Percentiles rank a stretch among this genome's conserved stretches.
Evolutionary conservation across 805 yeast genomes (phyloP).

Genomic region (Schwanniomyces yamadae): DNA sequence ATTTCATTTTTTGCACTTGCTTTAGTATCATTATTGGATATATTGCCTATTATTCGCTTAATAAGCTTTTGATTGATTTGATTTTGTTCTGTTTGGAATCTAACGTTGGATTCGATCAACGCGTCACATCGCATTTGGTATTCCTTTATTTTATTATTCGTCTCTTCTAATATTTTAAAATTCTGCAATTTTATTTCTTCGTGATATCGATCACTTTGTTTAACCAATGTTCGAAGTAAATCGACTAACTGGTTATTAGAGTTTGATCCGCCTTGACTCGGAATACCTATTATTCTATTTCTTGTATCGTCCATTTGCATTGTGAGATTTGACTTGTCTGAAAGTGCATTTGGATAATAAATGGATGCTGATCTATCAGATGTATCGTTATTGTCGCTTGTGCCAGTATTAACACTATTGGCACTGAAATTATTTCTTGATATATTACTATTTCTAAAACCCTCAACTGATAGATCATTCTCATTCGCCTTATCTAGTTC

Average conservation of each 20-base stretch:
- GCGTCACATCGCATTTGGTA: slow-evolving; percentile 7
- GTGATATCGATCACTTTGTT: slow-evolving; percentile 3
- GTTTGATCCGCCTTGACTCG: neutral
- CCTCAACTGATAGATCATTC: too few relatives aligned
- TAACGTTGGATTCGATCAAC: slow-evolving; percentile 8
- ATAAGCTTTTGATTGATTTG: slow-evolving; percentile 12
- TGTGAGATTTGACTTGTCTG: too few relatives aligned
- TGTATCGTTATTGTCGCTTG: neutral
- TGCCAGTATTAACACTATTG: neutral
- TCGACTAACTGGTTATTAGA: neutral
- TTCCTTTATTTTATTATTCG: slow-evolving; percentile 5
- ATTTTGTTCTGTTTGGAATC: slow-evolving; percentile 11
- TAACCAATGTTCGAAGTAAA: slow-evolving; percentile 8
- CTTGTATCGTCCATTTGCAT: too few relatives aligned
- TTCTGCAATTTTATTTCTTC: slow-evolving; percentile 9
- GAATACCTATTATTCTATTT: neutral
- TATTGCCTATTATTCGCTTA: slow-evolving; percentile 7
- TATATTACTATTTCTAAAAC: too few relatives aligned
- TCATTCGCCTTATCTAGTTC: too few relatives aligned
- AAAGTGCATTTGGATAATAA: too few relatives aligned
- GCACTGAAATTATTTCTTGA: neutral
- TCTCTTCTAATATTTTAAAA: slow-evolving; percentile 7
- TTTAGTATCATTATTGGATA: neutral
- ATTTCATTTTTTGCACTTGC: neutral
- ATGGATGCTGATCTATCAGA: neutral